Base-by-base conservation (phyloP, 1,139 yeast species). In the Zygotorulaspora mrakii region DNA sequence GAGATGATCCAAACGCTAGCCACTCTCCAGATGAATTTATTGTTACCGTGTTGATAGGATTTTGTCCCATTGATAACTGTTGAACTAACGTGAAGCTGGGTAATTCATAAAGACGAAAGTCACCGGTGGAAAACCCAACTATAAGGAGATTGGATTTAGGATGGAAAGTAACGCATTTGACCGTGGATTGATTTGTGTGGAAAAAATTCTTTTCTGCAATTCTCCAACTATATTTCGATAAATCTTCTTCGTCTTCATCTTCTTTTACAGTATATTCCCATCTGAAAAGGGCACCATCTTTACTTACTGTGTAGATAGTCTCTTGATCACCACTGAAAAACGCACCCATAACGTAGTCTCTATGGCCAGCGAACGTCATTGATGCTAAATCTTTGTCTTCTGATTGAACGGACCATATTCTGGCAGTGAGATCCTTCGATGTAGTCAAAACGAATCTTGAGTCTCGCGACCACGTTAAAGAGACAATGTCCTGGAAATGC, bases 1-100 rank as follows among this genome's bases (percentile, higher is more conserved):
- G 82, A 13, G 89, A 69, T 0, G 96, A 88, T 4, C 98, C 98
- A 64, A 91, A 86, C 0, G 96, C 95, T 34, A 94, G 69, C 99
- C 99, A 91, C 64, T 91, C 98, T 16, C 98, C 99, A 4, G 91
- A 71, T 7, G 71, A 66, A 62, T 91, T 91, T 37, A 91, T 75
- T 14, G 79, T 67, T 2, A 91, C 94, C 8, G 89, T 79, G 56
- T 85, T 88, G 28, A 91, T 83, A 3, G 91, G 81, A 54, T 87
- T 82, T 58, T 87, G 95, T 3, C 98, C 96, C 82, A 94, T 87
- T 33, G 94, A 82, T 43, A 91, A 70, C 55, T 82, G 94, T 63
- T 91, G 98, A 18, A 91, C 72, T 66, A 83, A 62, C 26, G 76
- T 77, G 61, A 88, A 87, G 1, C 76, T 76, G 3, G 88, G 88